Conservation (phyloP, 495 filamentous ascomycete species). For the Aspergillus funiculosus region DNA sequence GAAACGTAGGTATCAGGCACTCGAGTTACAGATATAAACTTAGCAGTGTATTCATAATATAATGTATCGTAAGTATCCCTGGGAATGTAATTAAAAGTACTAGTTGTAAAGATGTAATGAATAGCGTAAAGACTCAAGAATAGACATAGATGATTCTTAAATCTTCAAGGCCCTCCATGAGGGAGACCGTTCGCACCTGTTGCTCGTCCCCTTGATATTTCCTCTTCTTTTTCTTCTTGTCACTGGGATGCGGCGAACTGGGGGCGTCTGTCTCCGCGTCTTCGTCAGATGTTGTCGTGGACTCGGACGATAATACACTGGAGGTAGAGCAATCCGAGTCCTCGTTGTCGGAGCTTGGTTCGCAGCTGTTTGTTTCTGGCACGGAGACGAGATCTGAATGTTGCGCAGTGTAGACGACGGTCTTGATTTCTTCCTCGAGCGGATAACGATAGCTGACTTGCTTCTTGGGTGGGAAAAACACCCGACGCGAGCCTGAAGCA, state of each 20-base stretch:
- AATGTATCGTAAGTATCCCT: too few species aligned
- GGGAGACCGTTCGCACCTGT: constrained; percentile 39
- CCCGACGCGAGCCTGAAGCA: constrained; percentile 34
- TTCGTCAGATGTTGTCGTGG: constrained; percentile 40
- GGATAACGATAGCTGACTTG: constrained; percentile 48
- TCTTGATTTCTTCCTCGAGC: constrained; percentile 53
- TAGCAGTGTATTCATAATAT: too few species aligned
- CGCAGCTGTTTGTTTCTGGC: constrained; percentile 12
- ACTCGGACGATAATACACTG: constrained; percentile 30
- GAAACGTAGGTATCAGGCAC: too few species aligned
- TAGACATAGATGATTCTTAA: too few species aligned
- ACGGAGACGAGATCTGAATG: constrained; percentile 44
- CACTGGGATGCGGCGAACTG: neutral
- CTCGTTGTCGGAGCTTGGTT: constrained; percentile 23
- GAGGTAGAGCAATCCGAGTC: constrained; percentile 34
- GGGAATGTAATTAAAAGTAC: too few species aligned
- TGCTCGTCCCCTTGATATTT: constrained; percentile 34
- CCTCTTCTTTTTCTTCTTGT: constrained; percentile 34
- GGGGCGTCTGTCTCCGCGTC: constrained; percentile 22
- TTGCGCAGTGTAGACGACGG: constrained; percentile 44
- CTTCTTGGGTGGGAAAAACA: constrained; percentile 54
- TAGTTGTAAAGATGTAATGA: too few species aligned
- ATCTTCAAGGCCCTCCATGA: constrained; percentile 35
- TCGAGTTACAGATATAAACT: too few species aligned
- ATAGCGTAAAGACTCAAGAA: too few species aligned